Percentiles rank a stretch among this genome's conserved stretches.
Evolutionary conservation across 352 stramenopile species (phyloP).

Genomic region (Phytopythium sindhum): DNA sequence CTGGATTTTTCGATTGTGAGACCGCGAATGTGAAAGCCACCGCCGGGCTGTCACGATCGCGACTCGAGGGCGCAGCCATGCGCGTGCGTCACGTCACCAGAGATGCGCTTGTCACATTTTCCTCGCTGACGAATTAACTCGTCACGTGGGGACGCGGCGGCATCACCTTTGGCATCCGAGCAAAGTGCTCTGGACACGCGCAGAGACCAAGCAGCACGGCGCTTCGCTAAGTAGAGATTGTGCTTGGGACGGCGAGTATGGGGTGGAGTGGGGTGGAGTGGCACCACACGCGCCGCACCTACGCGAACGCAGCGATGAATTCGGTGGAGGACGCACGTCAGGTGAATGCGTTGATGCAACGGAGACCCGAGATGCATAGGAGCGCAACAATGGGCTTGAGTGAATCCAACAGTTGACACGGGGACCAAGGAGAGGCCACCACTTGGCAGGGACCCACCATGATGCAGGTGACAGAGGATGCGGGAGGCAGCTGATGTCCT

Average conservation of each 20-base stretch:
- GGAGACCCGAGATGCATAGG: not conserved
- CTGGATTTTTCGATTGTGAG: not conserved
- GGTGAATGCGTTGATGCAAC: not conserved
- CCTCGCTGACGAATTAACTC: not conserved
- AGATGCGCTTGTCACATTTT: slow-evolving; percentile 7
- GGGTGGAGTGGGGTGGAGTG: not conserved
- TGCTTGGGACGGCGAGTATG: not conserved
- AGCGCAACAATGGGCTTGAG: not conserved
- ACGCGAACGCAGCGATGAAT: not conserved
- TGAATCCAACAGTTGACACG: too few relatives aligned
- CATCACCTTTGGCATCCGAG: not conserved
- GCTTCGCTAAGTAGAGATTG: not conserved
- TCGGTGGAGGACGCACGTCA: not conserved
- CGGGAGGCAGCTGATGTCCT: too few relatives aligned
- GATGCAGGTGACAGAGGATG: too few relatives aligned
- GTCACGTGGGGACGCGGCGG: not conserved
- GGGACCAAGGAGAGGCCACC: too few relatives aligned
- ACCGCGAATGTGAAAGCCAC: slow-evolving; percentile 3
- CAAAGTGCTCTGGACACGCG: not conserved
- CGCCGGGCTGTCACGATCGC: slow-evolving; percentile 5
- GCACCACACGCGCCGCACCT: not conserved
- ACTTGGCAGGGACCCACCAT: too few relatives aligned
- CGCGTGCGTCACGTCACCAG: not conserved
- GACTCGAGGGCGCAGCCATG: not conserved
- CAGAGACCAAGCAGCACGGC: not conserved